Conservation (phyloP, 2,329 filamentous ascomycete genomes). For the Colletotrichum agaves region DNA sequence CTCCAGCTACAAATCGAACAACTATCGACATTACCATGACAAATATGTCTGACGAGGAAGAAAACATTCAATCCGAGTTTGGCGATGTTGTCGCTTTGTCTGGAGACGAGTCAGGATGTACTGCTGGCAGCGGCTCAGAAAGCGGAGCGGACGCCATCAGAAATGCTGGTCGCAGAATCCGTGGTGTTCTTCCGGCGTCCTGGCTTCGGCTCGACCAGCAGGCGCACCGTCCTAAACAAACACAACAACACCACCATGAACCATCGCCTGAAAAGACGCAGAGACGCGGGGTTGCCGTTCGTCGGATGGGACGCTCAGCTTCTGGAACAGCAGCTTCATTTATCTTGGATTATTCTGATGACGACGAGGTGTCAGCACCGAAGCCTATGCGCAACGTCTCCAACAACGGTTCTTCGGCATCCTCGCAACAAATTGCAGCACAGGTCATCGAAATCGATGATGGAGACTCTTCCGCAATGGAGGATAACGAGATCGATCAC, state of each 20-base stretch:
- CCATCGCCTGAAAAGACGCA: slow-evolving; percentile 51
- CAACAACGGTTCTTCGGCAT: background rate
- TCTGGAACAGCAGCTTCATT: slow-evolving; percentile 8
- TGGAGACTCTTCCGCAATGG: slow-evolving; percentile 53
- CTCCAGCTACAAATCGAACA: background rate
- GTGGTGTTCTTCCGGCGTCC: slow-evolving; percentile 73
- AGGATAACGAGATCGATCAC: slow-evolving; percentile 63
- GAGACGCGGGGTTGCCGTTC: slow-evolving; percentile 62
- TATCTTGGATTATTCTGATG: slow-evolving; percentile 60
- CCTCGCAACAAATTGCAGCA: background rate
- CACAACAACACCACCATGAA: slow-evolving; percentile 45
- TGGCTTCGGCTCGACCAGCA: slow-evolving; percentile 70
- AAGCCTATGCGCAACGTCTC: background rate
- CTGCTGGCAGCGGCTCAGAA: slow-evolving; percentile 46
- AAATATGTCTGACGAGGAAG: slow-evolving; percentile 34
- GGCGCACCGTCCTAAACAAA: slow-evolving; percentile 42
- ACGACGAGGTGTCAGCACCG: slow-evolving; percentile 42
- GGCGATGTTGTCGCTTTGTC: slow-evolving; percentile 25
- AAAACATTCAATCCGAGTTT: slow-evolving; percentile 10
- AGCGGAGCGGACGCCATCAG: slow-evolving; percentile 55
- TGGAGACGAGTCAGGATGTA: slow-evolving; percentile 26
- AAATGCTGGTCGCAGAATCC: slow-evolving; percentile 58
- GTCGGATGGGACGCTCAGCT: slow-evolving; percentile 47
- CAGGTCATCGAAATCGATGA: slow-evolving; percentile 45
- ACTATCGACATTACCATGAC: slow-evolving; percentile 33